These are phyloP conservation scores for Asclepias syriaca DNA, from an alignment of 257 asterid genomes.

Conservation along the genomic window DNA sequence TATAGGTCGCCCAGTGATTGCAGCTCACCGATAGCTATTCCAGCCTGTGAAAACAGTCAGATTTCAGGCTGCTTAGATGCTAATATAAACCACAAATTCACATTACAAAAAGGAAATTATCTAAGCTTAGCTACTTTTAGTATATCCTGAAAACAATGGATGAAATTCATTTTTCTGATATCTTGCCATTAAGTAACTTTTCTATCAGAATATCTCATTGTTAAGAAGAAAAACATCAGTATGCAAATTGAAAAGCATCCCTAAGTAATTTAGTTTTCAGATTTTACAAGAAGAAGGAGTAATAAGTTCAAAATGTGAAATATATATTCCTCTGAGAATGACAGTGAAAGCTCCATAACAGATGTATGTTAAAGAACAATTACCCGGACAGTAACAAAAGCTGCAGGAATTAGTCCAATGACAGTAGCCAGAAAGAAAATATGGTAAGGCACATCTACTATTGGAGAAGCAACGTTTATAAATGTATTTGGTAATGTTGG, in stretches of 20 bases:
- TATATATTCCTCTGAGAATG: neutral
- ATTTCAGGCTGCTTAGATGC: neutral
- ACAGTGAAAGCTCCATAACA: neutral
- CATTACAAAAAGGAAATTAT: neutral
- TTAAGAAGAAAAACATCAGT: neutral
- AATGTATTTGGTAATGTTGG: slow-evolving; percentile 94
- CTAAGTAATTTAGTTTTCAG: neutral
- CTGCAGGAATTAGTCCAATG: slow-evolving; percentile 90
- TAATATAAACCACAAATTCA: neutral
- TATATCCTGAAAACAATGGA: neutral
- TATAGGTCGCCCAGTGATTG: slow-evolving; percentile 87
- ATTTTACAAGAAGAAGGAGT: neutral
- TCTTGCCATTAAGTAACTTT: neutral
- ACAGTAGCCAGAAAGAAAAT: slow-evolving; percentile 78
- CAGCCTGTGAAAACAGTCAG: slow-evolving; percentile 53
- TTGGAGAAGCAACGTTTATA: slow-evolving; percentile 93
- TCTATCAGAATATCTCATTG: neutral
- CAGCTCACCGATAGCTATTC: slow-evolving; percentile 85
- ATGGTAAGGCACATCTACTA: slow-evolving; percentile 87
- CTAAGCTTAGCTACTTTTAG: neutral
- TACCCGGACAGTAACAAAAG: slow-evolving; percentile 93
- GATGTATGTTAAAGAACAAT: slow-evolving; percentile 14
- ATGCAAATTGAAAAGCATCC: neutral
- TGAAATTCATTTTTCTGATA: neutral
- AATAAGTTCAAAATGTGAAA: neutral